Percentiles rank a stretch among this genome's conserved stretches.
phyloP scores from a whole-genome alignment of 139 green algal species.

The Chlamydomonas eustigma region DNA sequence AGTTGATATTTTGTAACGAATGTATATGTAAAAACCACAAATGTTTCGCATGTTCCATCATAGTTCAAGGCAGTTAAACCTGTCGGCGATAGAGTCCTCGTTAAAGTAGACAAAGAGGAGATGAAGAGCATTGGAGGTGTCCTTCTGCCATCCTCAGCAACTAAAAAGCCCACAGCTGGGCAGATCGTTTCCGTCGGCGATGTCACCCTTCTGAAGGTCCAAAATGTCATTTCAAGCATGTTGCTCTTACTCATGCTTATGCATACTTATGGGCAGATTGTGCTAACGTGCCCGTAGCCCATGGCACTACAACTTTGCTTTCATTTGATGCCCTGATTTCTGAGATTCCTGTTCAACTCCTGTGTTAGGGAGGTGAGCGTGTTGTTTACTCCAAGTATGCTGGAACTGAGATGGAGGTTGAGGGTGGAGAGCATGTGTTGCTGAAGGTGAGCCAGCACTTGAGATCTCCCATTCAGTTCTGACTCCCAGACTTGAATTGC shows the following conservation, averaged over 20 bases:
- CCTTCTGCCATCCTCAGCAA: slow-evolving; percentile 74
- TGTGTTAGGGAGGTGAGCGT: slow-evolving; percentile 75
- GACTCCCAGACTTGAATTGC: too few species aligned
- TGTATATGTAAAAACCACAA: neutral
- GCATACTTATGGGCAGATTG: too few species aligned
- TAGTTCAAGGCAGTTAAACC: slow-evolving; percentile 83
- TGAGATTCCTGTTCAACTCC: neutral
- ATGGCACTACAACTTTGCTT: neutral
- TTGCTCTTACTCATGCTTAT: too few species aligned
- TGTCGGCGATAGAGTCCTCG: slow-evolving; percentile 83
- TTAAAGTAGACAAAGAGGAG: slow-evolving; percentile 82
- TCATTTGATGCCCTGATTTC: neutral
- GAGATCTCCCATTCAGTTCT: too few species aligned
- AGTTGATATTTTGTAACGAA: neutral
- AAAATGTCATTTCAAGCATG: slow-evolving; percentile 2
- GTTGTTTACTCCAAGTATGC: slow-evolving; percentile 96
- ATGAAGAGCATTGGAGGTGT: slow-evolving; percentile 79
- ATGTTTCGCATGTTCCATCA: neutral
- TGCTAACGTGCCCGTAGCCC: too few species aligned
- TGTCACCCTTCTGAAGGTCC: slow-evolving; percentile 53
- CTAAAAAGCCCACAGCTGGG: slow-evolving; percentile 73
- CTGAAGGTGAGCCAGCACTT: slow-evolving; percentile 82
- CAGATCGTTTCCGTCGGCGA: slow-evolving; percentile 69
- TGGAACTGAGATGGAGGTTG: slow-evolving; percentile 86
- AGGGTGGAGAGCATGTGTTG: slow-evolving; percentile 70